Base-by-base conservation (phyloP, 352 stramenopile species). In the Phytophthora pseudosyringae region DNA sequence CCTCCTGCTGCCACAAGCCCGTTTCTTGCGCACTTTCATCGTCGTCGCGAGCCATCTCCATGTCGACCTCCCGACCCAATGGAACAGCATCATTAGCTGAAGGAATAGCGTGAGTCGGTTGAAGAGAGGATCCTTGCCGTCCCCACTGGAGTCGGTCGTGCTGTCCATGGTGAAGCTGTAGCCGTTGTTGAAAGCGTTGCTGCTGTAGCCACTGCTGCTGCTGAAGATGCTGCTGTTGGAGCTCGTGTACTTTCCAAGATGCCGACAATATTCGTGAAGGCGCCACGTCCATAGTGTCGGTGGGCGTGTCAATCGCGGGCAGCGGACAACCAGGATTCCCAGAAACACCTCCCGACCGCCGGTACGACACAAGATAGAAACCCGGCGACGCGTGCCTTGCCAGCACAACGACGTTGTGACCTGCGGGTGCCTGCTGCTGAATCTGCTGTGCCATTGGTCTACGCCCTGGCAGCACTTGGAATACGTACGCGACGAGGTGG, bases 401-500 rank as follows among this genome's bases (percentile, higher is more conserved):
- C 1, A 69, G 15, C 16, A 69, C 61, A 15, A 61, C 16, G 4
- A 43, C 57, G n/a, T 61, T 48, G 3, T 38, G 4, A 9, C 11
- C 8, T 9, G 40, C 10, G 1, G 18, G 15, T 35, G 28, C 32
- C 4, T 57, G 25, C 13, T 13, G n/a, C 6, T 44, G n/a, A 1
- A 10, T 31, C 15, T 54, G 31, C 8, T 41, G 25, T 16, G n/a
- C 53, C 38, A 15, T 13, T 49, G 18, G 12, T 1, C n/a, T 38
- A 43, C 12, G 25, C 35, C 29, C 28, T n/a, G 54, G 47, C 1
- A 52, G 32, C 3, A 44, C 18, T 21, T 48, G 50, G 5, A 80
- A 67, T 9, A 80, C 57, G 31, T 76, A 80, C 3, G 43, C 64
- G 2, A 59, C 59, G 5, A 80, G 48, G 13, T 75, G 60, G 26